Base-by-base conservation (phyloP, 73 alveolate species). In the Diophrys appendiculata region DNA sequence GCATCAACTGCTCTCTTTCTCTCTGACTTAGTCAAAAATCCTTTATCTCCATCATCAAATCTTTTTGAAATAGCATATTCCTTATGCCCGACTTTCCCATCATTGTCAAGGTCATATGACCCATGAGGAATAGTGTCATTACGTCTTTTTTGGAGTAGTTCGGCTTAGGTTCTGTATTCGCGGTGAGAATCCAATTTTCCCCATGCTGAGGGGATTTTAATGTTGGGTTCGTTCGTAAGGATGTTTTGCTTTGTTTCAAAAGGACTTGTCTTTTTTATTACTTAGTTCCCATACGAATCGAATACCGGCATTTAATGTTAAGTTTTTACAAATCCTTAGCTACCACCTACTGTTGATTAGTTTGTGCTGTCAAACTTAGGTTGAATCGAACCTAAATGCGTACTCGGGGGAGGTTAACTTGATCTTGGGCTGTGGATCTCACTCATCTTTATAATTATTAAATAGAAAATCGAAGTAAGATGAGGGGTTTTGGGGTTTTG, bases 41-140 rank as follows among this genome's bases (percentile, higher is more conserved):
- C 98, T 76, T 93, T 95, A 55, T 85, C 73, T 77, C 87, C 97
- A 18, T 72, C 78, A 81, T 93, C 98, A 78, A 90, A 93, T 31
- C 82, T 81, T 72, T 88, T 93, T 1, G 96, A 94, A 3, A 93
- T 77, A 24, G 91, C 93, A 70, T 68, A 87, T 84, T 93, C 98
- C 68, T 91, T 80, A 31, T 88, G 91, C 0, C 97, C 94, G 13
- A 93, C 96, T 56, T 74, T 76, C 24, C 98, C 98, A 79, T 93
- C 98, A 34, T 90, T 79, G 56, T 93, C 98, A 31, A 93, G 78
- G 69, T 93, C 97, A 72, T 87, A 93, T 29, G 95, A 81, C 68
- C 81, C 78, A 78, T 93, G 93, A 52, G 98, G 98, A 14, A 88
- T 79, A 52, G 60, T 73, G 35, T 86, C 94, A 43, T 76, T 72